These are phyloP conservation scores for Helotiales sp. DNA, from an alignment of 2,329 filamentous ascomycete genomes.

Conservation along the genomic window DNA sequence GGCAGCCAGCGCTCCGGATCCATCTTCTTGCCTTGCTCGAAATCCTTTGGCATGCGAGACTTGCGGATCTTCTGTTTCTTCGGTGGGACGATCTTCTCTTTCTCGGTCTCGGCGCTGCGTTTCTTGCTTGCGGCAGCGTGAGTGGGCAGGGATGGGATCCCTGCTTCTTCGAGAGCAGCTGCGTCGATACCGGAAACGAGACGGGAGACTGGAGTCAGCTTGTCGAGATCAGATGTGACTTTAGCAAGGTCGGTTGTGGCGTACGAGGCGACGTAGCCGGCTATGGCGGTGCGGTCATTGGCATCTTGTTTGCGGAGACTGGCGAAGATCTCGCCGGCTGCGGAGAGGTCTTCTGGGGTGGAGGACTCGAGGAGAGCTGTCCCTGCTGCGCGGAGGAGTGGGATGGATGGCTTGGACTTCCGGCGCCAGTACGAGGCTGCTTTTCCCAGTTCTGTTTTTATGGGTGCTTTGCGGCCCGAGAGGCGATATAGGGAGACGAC, in stretches of 20 bases:
- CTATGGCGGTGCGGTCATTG: slow-evolving; percentile 72
- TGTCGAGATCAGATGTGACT: slow-evolving; percentile 58
- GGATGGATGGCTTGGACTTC: slow-evolving; percentile 61
- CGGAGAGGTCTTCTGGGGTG: slow-evolving; percentile 66
- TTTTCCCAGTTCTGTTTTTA: slow-evolving; percentile 75
- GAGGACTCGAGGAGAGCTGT: slow-evolving; percentile 79
- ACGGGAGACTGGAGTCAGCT: slow-evolving; percentile 65
- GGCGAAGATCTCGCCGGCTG: slow-evolving; percentile 80
- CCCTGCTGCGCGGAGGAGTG: slow-evolving; percentile 82
- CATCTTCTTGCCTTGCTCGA: slow-evolving; percentile 76
- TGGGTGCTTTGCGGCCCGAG: slow-evolving; percentile 74
- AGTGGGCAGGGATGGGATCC: slow-evolving; percentile 59
- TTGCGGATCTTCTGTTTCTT: slow-evolving; percentile 64
- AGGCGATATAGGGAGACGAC: slow-evolving; percentile 78
- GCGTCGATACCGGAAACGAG: slow-evolving; percentile 67
- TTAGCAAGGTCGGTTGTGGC: slow-evolving; percentile 64
- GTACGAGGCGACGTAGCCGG: slow-evolving; percentile 85
- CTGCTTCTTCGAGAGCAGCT: slow-evolving; percentile 65
- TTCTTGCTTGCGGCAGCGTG: slow-evolving; percentile 53
- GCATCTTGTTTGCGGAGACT: slow-evolving; percentile 68
- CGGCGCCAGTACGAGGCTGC: slow-evolving; percentile 82
- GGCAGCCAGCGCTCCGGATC: slow-evolving; percentile 96
- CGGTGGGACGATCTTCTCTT: slow-evolving; percentile 48
- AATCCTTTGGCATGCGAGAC: slow-evolving; percentile 72
- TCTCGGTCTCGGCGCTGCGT: slow-evolving; percentile 49